phyloP scores from a whole-genome alignment of 1,139 yeast genomes.

The Barnettozyma hawaiiensis region DNA sequence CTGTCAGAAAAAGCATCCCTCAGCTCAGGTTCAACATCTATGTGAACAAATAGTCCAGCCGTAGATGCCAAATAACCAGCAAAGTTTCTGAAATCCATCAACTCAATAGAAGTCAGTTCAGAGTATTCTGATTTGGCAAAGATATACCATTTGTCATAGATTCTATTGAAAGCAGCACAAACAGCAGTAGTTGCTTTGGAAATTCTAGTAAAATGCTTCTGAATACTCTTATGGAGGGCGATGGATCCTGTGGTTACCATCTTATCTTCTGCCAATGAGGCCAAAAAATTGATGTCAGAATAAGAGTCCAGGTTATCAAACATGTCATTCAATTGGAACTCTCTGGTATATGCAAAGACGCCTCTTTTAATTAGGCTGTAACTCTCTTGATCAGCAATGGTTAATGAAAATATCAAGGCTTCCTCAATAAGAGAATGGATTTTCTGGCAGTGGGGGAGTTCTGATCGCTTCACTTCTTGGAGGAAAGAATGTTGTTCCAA shows the following conservation, averaged over 20 bases:
- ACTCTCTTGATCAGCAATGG: conserved; percentile 54
- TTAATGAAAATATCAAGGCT: conserved; percentile 43
- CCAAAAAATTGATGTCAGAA: conserved; percentile 43
- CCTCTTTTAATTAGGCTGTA: conserved; percentile 48
- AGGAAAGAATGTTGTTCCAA: conserved; percentile 18
- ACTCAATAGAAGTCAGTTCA: conserved; percentile 26
- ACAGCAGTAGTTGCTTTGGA: conserved; percentile 56
- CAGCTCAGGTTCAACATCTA: conserved; percentile 32
- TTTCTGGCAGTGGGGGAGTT: conserved; percentile 19
- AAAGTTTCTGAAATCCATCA: conserved; percentile 47
- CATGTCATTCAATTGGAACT: conserved; percentile 26
- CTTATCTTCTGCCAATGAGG: conserved; percentile 48
- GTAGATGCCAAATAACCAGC: conserved; percentile 59
- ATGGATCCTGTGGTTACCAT: conserved; percentile 68
- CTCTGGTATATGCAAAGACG: conserved; percentile 42
- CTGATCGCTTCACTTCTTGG: conserved; percentile 25
- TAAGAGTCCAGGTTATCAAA: conserved; percentile 15
- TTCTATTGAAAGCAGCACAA: conserved; percentile 54
- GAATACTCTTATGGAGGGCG: conserved; percentile 65
- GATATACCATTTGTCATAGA: conserved; percentile 50
- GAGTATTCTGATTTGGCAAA: conserved; percentile 25
- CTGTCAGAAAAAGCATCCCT: conserved; percentile 36
- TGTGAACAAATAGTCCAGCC: conserved; percentile 46
- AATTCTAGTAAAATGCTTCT: conserved; percentile 49
- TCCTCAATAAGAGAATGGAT: conserved; percentile 35